These are phyloP conservation scores for Boletus semigastroideus DNA, from an alignment of 1,284 basidiomycete species.

Conservation along the genomic window DNA sequence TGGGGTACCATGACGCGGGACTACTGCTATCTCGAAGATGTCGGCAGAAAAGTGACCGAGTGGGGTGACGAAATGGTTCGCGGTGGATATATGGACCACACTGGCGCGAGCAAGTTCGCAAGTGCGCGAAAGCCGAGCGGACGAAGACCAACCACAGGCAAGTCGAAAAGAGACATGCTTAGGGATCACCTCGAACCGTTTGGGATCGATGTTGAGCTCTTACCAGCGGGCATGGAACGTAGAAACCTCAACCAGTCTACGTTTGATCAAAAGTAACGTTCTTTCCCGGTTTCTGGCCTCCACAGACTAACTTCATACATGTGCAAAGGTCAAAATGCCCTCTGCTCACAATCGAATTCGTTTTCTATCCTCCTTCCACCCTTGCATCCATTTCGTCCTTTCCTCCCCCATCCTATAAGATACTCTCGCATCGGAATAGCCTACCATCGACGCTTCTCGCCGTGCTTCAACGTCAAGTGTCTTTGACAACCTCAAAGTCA, in stretches of 20 bases:
- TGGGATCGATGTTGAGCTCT: constrained; percentile 72
- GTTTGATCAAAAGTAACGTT: constrained; percentile 72
- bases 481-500: constrained; percentile 18
- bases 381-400: constrained; percentile 39
- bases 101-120: constrained; percentile 15
- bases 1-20: constrained; percentile 86
- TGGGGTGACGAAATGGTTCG: constrained; percentile 72
- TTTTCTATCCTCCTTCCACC: constrained; percentile 53
- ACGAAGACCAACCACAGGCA: constrained; percentile 18
- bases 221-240: constrained; percentile 83
- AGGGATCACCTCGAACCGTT: constrained; percentile 63
- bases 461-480: constrained; percentile 46
- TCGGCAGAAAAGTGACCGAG: constrained; percentile 65
- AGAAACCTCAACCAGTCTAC: constrained; percentile 73
- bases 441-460: constrained; percentile 50
- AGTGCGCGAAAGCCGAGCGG: constrained; percentile 13
- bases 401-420: constrained; percentile 37
- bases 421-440: constrained; percentile 64
- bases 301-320: constrained; percentile 6
- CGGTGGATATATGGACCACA: constrained; percentile 40
- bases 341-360: constrained; percentile 73
- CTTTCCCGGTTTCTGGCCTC: constrained; percentile 9
- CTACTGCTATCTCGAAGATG: constrained; percentile 80
- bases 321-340: constrained; percentile 62
- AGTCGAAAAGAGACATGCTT: constrained; percentile 54